Conservation (phyloP, 768 basidiomycete species). For the Clitopilus hobsonii region DNA sequence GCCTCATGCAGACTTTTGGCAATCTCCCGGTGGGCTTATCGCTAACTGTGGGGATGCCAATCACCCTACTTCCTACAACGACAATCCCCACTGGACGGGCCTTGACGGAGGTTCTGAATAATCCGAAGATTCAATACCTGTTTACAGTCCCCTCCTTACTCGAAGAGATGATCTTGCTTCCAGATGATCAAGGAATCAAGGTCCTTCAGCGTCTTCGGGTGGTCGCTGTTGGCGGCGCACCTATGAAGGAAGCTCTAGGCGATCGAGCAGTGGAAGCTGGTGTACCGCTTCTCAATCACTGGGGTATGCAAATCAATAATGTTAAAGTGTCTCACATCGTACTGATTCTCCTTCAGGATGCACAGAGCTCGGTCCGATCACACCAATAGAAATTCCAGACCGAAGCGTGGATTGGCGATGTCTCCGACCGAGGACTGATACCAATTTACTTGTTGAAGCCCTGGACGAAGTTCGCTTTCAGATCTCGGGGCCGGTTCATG, state of each 20-base stretch:
- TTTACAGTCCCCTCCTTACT: slow-evolving; percentile 35
- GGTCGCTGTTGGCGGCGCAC: slow-evolving; percentile 33
- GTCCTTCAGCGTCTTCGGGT: slow-evolving; percentile 25
- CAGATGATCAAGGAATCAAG: slow-evolving; percentile 20
- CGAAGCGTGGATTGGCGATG: slow-evolving; percentile 33
- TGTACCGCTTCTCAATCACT: slow-evolving; percentile 34
- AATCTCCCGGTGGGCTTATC: slow-evolving; percentile 28
- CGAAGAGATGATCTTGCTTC: slow-evolving; percentile 27
- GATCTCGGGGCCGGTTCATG: slow-evolving; percentile 25
- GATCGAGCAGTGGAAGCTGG: slow-evolving; percentile 22
- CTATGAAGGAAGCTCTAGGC: slow-evolving; percentile 31
- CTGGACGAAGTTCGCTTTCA: slow-evolving; percentile 21
- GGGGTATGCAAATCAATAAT: slow-evolving; percentile 22
- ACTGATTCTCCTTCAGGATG: slow-evolving; percentile 15
- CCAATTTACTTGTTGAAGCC: slow-evolving; percentile 21
- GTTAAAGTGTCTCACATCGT: background rate
- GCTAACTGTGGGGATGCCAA: slow-evolving; percentile 32
- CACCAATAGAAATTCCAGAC: slow-evolving; percentile 24
- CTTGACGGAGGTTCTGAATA: slow-evolving; percentile 17
- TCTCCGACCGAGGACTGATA: slow-evolving; percentile 29
- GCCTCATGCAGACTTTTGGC: slow-evolving; percentile 27
- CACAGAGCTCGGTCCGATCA: slow-evolving; percentile 33
- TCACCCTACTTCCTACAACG: slow-evolving; percentile 28
- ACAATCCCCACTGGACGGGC: slow-evolving; percentile 30
- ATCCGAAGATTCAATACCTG: slow-evolving; percentile 25